phyloP scores from a whole-genome alignment of 192 early-diverging fungal genomes.

The Powellomyces hirtus region DNA sequence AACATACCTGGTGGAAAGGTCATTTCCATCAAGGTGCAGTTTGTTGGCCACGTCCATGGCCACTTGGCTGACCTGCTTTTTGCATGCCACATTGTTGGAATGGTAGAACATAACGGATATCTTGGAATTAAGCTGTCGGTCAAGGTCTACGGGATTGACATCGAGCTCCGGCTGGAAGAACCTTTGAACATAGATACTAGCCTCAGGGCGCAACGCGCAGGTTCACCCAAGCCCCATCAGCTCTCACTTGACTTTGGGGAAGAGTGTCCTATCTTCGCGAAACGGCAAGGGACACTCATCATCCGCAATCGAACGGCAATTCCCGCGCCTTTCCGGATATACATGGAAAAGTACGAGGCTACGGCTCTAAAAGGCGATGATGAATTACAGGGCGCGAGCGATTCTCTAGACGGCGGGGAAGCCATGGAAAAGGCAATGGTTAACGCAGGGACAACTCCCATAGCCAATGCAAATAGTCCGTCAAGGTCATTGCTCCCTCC shows the following conservation, averaged over 20 bases:
- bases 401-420: neutral
- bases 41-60: constrained; percentile 23
- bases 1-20: constrained; percentile 21
- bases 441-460: neutral
- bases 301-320: constrained; percentile 46
- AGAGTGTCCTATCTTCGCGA: constrained; percentile 49
- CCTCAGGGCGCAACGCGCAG: neutral
- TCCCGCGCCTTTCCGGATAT: constrained; percentile 33
- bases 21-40: constrained; percentile 19
- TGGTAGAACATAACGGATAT: constrained; percentile 43
- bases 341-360: constrained; percentile 42
- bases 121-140: constrained; percentile 26
- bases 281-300: constrained; percentile 27
- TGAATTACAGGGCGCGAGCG: neutral
- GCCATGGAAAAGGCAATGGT: neutral
- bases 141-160: constrained; percentile 29
- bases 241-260: constrained; percentile 43
- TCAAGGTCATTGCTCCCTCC: constrained; percentile 6
- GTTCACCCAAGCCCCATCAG: neutral
- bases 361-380: constrained; percentile 30
- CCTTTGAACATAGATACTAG: neutral
- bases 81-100: constrained; percentile 37
- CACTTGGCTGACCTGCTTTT: constrained; percentile 19
- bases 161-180: constrained; percentile 15
- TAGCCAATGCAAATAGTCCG: neutral